phyloP scores from a whole-genome alignment of 2,329 filamentous ascomycete species.

The Pseudohalonectria lignicola region DNA sequence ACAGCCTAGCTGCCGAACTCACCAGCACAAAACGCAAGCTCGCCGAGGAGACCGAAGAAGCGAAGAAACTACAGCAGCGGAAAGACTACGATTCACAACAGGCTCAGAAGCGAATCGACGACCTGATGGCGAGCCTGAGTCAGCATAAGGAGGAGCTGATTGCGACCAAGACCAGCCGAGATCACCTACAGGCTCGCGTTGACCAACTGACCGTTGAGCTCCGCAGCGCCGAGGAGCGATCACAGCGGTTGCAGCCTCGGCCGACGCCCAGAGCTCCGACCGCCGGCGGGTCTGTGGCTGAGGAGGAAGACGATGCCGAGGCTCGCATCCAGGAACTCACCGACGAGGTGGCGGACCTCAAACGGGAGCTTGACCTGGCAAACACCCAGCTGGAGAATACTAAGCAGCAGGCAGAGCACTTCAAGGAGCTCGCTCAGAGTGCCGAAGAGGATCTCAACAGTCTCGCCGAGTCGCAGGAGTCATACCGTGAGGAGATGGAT shows the following conservation, averaged over 20 bases:
- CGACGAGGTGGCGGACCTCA: constrained; percentile 75
- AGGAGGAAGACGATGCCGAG: constrained; percentile 31
- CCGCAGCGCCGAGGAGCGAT: constrained; percentile 78
- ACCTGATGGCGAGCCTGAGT: constrained; percentile 69
- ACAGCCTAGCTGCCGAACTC: constrained; percentile 70
- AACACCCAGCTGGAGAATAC: constrained; percentile 72
- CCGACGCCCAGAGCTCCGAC: constrained; percentile 47
- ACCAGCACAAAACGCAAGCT: constrained; percentile 71
- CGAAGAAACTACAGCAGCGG: constrained; percentile 69
- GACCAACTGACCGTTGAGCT: constrained; percentile 84
- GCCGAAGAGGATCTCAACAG: constrained; percentile 81
- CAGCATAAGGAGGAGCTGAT: constrained; percentile 80
- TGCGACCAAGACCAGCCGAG: constrained; percentile 73
- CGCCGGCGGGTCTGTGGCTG: constrained; percentile 26
- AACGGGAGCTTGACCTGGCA: constrained; percentile 73
- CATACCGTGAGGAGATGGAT: constrained; percentile 83
- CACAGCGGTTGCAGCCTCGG: constrained; percentile 70
- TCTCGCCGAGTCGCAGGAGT: constrained; percentile 68
- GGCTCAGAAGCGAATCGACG: constrained; percentile 83
- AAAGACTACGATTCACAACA: constrained; percentile 88
- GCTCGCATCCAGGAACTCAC: constrained; percentile 69
- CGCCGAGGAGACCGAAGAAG: constrained; percentile 71
- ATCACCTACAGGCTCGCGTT: constrained; percentile 80
- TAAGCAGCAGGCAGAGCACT: constrained; percentile 73
- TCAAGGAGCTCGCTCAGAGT: constrained; percentile 76